Evolutionary conservation across 257 asterid species (phyloP).

Genomic region (Solanum tacnaense): DNA sequence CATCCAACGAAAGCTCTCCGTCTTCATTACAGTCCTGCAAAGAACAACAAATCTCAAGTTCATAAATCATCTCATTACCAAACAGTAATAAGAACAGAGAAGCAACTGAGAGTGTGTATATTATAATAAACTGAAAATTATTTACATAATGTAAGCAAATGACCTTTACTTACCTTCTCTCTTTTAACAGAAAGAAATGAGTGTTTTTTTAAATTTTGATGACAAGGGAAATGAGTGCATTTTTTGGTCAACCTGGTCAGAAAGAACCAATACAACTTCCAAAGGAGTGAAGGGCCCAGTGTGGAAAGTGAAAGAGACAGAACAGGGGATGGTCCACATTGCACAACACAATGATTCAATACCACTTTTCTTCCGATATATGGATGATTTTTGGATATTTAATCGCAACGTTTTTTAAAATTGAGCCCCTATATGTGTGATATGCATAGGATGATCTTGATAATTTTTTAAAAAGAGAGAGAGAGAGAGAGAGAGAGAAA

Average conservation of each 20-base stretch:
- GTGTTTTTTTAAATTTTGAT: background rate
- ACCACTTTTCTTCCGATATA: background rate
- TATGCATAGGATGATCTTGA: background rate
- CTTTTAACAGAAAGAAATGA: background rate
- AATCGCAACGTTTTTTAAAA: background rate
- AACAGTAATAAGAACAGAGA: background rate
- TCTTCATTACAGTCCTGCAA: conserved; percentile 82
- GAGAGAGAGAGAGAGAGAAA: background rate
- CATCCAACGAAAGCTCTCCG: conserved; percentile 63
- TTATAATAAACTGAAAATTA: background rate
- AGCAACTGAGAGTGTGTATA: background rate
- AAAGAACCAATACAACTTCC: background rate
- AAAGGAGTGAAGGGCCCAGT: background rate
- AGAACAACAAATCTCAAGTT: conserved; percentile 3
- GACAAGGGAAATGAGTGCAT: background rate
- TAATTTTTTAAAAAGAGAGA: background rate
- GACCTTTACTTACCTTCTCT: background rate
- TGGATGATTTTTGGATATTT: background rate
- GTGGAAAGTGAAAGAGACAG: background rate
- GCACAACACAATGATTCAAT: background rate
- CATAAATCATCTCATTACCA: background rate
- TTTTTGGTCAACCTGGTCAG: background rate
- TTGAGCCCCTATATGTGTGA: background rate
- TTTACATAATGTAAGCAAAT: background rate
- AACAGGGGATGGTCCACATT: background rate